These are phyloP conservation scores for Claviceps capensis DNA, from an alignment of 2,329 filamentous ascomycete genomes.

Conservation along the genomic window DNA sequence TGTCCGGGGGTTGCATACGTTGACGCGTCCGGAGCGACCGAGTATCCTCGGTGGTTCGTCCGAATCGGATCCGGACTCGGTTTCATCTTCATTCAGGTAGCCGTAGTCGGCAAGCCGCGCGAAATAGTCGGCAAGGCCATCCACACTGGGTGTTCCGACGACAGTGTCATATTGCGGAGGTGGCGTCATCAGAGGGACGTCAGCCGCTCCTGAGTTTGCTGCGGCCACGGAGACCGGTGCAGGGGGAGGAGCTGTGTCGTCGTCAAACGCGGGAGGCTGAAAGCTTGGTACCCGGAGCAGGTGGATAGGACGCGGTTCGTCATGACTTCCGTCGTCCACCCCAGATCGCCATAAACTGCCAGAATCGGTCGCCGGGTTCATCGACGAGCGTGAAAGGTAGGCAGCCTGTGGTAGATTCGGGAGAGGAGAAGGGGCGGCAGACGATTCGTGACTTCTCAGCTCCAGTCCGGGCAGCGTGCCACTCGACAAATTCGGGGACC, in stretches of 20 bases:
- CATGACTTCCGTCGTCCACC: slow-evolving; percentile 4
- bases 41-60: slow-evolving; percentile 34
- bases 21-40: slow-evolving; percentile 40
- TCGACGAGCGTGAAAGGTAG: slow-evolving; percentile 28
- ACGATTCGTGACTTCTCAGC: slow-evolving; percentile 16
- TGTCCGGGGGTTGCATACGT: slow-evolving; percentile 42
- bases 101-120: slow-evolving; percentile 63
- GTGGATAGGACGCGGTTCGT: slow-evolving; percentile 60
- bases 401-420: slow-evolving; percentile 42
- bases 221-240: slow-evolving; percentile 13
- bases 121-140: slow-evolving; percentile 78
- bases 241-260: slow-evolving; percentile 38
- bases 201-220: slow-evolving; percentile 9
- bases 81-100: slow-evolving; percentile 20
- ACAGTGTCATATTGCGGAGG: slow-evolving; percentile 76
- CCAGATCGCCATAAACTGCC: slow-evolving; percentile 7
- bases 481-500: slow-evolving; percentile 53
- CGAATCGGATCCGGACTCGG: slow-evolving; percentile 27
- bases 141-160: slow-evolving; percentile 52
- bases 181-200: slow-evolving; percentile 48
- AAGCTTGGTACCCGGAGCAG: slow-evolving; percentile 72
- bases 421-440: slow-evolving; percentile 31
- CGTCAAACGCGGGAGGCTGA: slow-evolving; percentile 77
- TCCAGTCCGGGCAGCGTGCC: slow-evolving; percentile 31
- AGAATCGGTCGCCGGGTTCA: slow-evolving; percentile 16